phyloP scores from a whole-genome alignment of 2,329 filamentous ascomycete genomes.

The Hypoxylon sp. region DNA sequence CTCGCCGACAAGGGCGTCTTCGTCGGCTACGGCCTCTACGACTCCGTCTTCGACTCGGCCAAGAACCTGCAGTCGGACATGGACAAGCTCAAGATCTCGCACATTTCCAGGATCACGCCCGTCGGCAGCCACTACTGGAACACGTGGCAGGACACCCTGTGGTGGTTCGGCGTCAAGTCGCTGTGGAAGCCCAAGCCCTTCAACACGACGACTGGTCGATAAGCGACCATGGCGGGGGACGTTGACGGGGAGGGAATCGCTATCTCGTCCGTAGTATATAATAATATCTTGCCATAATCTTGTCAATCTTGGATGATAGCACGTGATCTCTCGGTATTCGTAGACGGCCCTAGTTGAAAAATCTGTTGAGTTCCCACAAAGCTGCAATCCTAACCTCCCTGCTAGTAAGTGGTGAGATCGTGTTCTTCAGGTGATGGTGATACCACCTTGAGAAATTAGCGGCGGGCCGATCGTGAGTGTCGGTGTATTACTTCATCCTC shows the following conservation, averaged over 20 bases:
- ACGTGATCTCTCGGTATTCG: neutral
- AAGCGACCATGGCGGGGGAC: too few relatives aligned
- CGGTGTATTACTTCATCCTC: too few relatives aligned
- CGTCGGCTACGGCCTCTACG: constrained; percentile 42
- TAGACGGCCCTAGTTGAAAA: neutral
- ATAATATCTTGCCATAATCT: too few relatives aligned
- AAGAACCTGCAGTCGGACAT: constrained; percentile 40
- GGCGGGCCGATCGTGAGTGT: neutral
- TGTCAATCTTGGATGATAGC: constrained; percentile 3
- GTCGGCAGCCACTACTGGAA: constrained; percentile 44
- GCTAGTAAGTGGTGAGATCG: neutral
- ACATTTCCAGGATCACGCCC: constrained; percentile 37
- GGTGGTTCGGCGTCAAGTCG: constrained; percentile 42
- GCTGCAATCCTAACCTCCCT: neutral
- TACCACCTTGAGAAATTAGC: constrained; percentile 3
- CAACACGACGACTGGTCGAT: too few relatives aligned
- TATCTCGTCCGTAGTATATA: neutral
- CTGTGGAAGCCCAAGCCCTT: constrained; percentile 42
- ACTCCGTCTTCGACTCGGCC: constrained; percentile 37
- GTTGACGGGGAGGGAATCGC: constrained; percentile 13
- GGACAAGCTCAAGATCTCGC: constrained; percentile 23
- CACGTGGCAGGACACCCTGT: constrained; percentile 43
- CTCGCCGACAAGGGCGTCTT: constrained; percentile 37
- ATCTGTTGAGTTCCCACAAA: neutral
- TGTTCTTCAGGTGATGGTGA: constrained; percentile 13